Conservation (phyloP, 169 alveolate genomes). For the Eimeria sp. region DNA sequence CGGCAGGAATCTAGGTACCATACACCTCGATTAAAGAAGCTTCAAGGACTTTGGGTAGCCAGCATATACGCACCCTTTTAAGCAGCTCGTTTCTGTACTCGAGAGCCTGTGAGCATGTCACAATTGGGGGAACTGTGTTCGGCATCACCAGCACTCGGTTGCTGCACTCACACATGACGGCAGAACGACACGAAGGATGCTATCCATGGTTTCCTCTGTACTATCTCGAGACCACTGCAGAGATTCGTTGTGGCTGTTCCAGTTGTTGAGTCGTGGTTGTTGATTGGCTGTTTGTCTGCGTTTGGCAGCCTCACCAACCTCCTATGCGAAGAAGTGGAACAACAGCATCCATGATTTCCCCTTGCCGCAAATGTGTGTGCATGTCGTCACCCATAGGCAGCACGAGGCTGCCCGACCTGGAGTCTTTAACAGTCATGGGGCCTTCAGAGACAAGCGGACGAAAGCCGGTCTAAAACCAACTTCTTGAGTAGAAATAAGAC, state of each 20-base stretch:
- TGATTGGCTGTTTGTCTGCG: not conserved
- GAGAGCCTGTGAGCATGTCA: conserved; percentile 77
- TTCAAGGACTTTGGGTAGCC: not conserved
- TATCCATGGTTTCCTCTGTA: not conserved
- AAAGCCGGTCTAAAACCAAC: not conserved
- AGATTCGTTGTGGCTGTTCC: not conserved
- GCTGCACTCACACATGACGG: conserved; percentile 16
- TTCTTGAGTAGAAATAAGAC: not conserved
- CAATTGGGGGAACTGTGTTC: conserved; percentile 83
- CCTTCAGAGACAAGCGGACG: not conserved
- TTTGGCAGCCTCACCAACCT: conserved; percentile 79
- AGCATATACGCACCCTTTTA: conserved; percentile 58
- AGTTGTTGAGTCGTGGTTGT: not conserved
- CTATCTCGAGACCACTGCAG: not conserved
- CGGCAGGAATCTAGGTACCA: not conserved
- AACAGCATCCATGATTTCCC: conserved; percentile 74
- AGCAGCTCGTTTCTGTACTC: conserved; percentile 75
- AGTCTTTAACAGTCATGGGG: not conserved
- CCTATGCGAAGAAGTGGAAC: conserved; percentile 74
- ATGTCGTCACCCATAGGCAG: conserved; percentile 83
- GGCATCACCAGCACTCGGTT: conserved; percentile 84
- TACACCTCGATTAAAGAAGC: not conserved
- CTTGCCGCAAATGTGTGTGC: conserved; percentile 86
- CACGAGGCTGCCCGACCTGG: conserved; percentile 18
- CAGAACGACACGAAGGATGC: not conserved